Base-by-base conservation (phyloP, 148 eudicot species). In the Gaultheria prostrata region DNA sequence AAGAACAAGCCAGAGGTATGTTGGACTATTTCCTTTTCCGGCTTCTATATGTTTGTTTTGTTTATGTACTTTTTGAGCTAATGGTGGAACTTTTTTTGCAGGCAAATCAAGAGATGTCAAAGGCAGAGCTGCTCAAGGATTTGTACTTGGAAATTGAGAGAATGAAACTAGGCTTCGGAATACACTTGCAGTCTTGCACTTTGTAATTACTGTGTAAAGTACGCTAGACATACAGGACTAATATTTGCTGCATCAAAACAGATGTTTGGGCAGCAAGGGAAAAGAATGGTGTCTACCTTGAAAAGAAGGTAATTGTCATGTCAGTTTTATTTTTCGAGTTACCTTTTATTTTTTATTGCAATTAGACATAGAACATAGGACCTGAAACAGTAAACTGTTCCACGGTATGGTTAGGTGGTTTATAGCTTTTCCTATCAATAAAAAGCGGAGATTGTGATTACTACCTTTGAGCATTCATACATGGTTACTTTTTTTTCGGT, bases 241-340 rank as follows among this genome's bases (percentile, higher is more conserved):
- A 77, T 72, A 48, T n/a, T 39, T 53, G 54, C 33, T 20, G 61
- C 3, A 50, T 26, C 82, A 21, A 57, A 76, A n/a, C 88, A 95
- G 98, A 93, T 85, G 91, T 95, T 78, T 89, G 95, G 78, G 98
- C 94, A 80, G 97, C 97, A 32, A 91, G 98, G 84, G 98, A 93
- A 85, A 93, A 91, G 86, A 95, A 95, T 90, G 98, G 98, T 73
- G 94, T 95, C 43, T 95, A 92, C 80, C 82, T 93, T 59, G 98
- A 95, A 85, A 95, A 91, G 90, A 95, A 95, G 95, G 98, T 89
- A 35, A 71, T 32, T 80, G 12, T 6, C 69, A 21, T 13, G 15
- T 30, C 26, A 53, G 54, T 59, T 24, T 24, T 39, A 51, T n/a
- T 82, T 33, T 72, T 10, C 0, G 18, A 1, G 33, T 51, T 72